Evolutionary conservation across 139 green algal species (phyloP).

Genomic region (Micractinium sp.): DNA sequence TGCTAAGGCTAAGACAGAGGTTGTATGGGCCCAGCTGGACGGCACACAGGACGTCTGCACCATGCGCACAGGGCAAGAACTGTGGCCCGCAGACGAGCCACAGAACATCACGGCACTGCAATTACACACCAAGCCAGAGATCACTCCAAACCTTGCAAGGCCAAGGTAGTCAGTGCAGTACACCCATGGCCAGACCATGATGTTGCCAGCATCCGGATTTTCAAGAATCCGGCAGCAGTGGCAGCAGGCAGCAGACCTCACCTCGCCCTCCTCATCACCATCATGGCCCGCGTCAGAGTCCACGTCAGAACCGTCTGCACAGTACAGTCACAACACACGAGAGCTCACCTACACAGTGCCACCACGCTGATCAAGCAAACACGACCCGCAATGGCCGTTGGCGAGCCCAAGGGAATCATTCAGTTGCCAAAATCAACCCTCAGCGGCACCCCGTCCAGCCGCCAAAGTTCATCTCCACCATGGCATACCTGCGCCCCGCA

Average conservation of each 20-base stretch:
- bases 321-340: too few relatives aligned
- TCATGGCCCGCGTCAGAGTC: constrained; percentile 45
- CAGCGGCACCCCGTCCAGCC: background rate
- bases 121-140: too few relatives aligned
- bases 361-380: background rate
- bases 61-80: too few relatives aligned
- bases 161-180: too few relatives aligned
- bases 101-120: too few relatives aligned
- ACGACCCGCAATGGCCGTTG: background rate
- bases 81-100: too few relatives aligned
- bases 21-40: background rate
- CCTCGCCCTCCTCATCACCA: constrained; percentile 47
- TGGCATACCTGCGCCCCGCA: constrained; percentile 12
- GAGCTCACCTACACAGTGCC: background rate
- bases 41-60: too few relatives aligned
- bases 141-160: too few relatives aligned
- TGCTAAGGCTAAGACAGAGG: background rate
- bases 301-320: constrained; percentile 3
- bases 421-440: background rate
- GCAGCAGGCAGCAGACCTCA: background rate
- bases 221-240: background rate
- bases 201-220: too few relatives aligned
- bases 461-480: background rate
- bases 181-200: background rate
- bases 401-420: background rate